phyloP scores from a whole-genome alignment of 495 filamentous ascomycete genomes.

The Penicillium nucicola region DNA sequence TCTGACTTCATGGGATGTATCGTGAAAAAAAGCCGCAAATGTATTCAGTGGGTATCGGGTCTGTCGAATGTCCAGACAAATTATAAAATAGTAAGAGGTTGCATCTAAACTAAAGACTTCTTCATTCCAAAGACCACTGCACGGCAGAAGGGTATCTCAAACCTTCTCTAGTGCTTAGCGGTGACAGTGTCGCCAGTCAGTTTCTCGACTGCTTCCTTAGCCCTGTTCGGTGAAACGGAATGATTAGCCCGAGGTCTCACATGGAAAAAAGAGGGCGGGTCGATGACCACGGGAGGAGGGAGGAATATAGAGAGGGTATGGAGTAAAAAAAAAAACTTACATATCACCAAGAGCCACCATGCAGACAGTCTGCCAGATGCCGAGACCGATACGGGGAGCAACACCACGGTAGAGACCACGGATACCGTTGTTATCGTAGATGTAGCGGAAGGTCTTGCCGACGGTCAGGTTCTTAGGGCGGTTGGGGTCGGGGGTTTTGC shows the following conservation, averaged over 20 bases:
- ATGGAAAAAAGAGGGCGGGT: conserved; percentile 16
- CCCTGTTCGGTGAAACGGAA: conserved; percentile 56
- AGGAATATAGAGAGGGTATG: not conserved
- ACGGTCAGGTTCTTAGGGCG: conserved; percentile 98
- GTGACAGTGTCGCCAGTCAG: conserved; percentile 91
- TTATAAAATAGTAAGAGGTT: conserved; percentile 10
- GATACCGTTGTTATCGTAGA: conserved; percentile 83
- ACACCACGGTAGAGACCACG: conserved; percentile 96
- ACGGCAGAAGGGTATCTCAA: conserved; percentile 49
- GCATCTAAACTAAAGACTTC: conserved; percentile 8
- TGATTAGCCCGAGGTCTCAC: conserved; percentile 35
- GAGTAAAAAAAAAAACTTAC: conserved; percentile 53
- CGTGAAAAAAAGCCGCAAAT: conserved; percentile 11
- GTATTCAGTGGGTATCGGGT: conserved; percentile 28
- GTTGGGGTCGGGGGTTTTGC: conserved; percentile 95
- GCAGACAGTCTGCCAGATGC: conserved; percentile 99
- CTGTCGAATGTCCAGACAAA: conserved; percentile 11
- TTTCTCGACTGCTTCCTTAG: conserved; percentile 96
- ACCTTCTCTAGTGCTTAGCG: conserved; percentile 85
- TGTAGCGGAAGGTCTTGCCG: conserved; percentile 86
- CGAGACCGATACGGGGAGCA: conserved; percentile 85
- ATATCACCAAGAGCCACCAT: conserved; percentile 99
- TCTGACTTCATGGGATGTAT: no score
- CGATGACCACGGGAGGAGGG: conserved; percentile 1
- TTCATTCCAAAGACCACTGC: conserved; percentile 16